Evolutionary conservation across 495 filamentous ascomycete species (phyloP).

Genomic region (Penicillium soppii): DNA sequence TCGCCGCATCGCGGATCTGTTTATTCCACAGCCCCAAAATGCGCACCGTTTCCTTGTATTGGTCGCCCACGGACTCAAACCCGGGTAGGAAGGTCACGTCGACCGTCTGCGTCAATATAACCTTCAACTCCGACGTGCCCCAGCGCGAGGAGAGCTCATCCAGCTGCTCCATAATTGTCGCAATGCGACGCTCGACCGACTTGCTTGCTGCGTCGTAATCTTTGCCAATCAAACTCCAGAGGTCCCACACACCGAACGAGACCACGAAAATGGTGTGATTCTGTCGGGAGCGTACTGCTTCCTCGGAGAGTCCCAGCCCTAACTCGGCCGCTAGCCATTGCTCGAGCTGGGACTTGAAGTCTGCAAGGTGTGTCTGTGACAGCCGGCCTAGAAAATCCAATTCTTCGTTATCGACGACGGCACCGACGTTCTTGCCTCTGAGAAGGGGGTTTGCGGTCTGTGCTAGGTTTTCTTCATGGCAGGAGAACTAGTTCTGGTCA

Average conservation of each 20-base stretch:
- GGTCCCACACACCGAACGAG: conserved; percentile 52
- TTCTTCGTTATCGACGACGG: conserved; percentile 43
- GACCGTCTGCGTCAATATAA: conserved; percentile 48
- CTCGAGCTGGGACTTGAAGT: conserved; percentile 43
- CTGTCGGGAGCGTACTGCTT: conserved; percentile 22
- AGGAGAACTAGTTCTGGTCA: conserved; percentile 29
- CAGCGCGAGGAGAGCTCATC: conserved; percentile 35
- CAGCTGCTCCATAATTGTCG: conserved; percentile 45
- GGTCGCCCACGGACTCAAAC: conserved; percentile 28
- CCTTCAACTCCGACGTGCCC: conserved; percentile 40
- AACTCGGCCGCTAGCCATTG: conserved; percentile 41
- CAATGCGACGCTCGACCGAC: conserved; percentile 43
- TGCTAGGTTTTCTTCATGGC: conserved; percentile 48
- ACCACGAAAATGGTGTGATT: conserved; percentile 41
- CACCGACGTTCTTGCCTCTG: conserved; percentile 31
- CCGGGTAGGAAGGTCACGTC: conserved; percentile 54
- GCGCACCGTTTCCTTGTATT: conserved; percentile 41
- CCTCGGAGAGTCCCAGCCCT: conserved; percentile 18
- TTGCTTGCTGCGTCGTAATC: conserved; percentile 29
- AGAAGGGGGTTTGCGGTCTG: conserved; percentile 31
- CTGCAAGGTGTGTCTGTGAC: conserved; percentile 33
- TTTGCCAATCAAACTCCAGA: conserved; percentile 46
- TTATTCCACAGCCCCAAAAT: conserved; percentile 47
- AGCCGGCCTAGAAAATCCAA: conserved; percentile 22
- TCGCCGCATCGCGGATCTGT: conserved; percentile 37